Percentiles rank a stretch among this genome's conserved stretches.
Conservation (phyloP, 148 eudicot genomes). For the Tetragonia tetragonoides region DNA sequence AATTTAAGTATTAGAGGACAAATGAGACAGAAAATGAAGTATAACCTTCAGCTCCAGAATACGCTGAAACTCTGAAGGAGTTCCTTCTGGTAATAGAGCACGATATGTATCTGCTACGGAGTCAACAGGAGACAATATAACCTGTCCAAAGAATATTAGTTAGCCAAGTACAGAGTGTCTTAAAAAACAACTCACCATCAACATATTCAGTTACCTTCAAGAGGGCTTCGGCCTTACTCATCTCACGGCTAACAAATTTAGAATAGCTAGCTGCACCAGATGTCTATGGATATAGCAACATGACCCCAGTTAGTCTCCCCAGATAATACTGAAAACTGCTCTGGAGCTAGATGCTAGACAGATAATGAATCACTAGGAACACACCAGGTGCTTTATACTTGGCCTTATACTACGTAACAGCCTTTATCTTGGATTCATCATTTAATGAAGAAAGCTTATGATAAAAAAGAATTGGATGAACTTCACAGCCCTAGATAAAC, state of each 20-base stretch:
- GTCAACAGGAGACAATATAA: conserved; percentile 89
- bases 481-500: background rate
- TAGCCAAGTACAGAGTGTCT: conserved; percentile 4
- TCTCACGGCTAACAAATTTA: conserved; percentile 89
- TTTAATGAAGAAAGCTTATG: background rate
- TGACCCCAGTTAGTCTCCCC: conserved; percentile 5
- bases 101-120: conserved; percentile 96
- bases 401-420: background rate
- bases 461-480: background rate
- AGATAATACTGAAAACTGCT: background rate
- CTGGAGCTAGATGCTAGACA: background rate
- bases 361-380: background rate
- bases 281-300: conserved; percentile 37
- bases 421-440: too few species aligned
- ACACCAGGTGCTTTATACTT: background rate
- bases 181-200: conserved; percentile 4
- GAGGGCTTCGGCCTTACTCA: conserved; percentile 99
- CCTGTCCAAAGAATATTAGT: conserved; percentile 48
- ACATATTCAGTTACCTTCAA: conserved; percentile 51
- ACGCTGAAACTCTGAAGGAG: conserved; percentile 83
- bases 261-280: conserved; percentile 88
- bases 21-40: background rate
- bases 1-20: background rate
- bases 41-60: conserved; percentile 95
- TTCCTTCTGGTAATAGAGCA: conserved; percentile 94